These are phyloP conservation scores for Fusarium sp. DNA, from an alignment of 2,329 filamentous ascomycete species.

Conservation along the genomic window DNA sequence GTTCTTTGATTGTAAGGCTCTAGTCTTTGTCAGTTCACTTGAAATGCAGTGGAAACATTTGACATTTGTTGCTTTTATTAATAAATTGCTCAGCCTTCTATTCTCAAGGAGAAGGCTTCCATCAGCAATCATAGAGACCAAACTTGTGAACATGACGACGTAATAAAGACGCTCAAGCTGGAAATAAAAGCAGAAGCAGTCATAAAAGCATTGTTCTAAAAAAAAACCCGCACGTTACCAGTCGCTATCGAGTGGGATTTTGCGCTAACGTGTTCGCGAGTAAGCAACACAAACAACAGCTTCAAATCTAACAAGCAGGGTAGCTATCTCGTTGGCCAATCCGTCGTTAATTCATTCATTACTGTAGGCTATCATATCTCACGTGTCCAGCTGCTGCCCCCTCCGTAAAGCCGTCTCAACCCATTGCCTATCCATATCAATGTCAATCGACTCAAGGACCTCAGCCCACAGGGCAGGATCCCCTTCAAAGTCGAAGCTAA, in stretches of 20 bases:
- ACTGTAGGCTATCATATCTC: background rate
- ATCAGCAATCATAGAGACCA: too few species aligned
- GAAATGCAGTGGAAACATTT: too few species aligned
- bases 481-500: background rate
- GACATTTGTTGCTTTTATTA: too few species aligned
- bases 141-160: too few species aligned
- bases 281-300: too few species aligned
- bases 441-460: background rate
- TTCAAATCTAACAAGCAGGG: background rate
- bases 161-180: too few species aligned
- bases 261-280: background rate
- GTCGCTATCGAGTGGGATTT: background rate
- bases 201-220: too few species aligned
- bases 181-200: too few species aligned
- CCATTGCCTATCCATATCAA: background rate
- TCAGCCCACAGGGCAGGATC: background rate
- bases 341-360: background rate
- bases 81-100: too few species aligned
- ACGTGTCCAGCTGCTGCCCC: background rate
- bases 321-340: background rate
- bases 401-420: background rate
- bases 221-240: background rate
- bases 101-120: too few species aligned
- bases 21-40: too few species aligned
- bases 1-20: too few species aligned